Base-by-base conservation (phyloP, 176 grass and related monocot species). In the Guadua angustifolia region DNA sequence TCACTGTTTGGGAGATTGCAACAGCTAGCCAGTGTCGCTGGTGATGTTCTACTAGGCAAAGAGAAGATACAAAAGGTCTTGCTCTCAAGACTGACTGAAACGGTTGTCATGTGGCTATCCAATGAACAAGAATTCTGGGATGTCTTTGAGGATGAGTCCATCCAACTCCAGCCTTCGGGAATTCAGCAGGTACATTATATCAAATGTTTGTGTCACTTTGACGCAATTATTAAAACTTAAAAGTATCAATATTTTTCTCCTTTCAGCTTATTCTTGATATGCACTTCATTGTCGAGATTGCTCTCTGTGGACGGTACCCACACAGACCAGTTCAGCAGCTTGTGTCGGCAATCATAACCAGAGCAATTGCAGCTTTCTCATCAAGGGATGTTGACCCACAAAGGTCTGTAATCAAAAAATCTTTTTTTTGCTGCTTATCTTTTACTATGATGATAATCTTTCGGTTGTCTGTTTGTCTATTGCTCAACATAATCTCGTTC, bases 281-380 rank as follows among this genome's bases (percentile, higher is more conserved):
- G 96, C 93, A 91, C 78, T 98, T 98, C 84, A 87, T 98, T 21
- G 91, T 94, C 38, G 96, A 98, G 89, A 98, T 98, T 86, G 91
- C 96, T 56, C 78, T 95, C 19, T 95, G 85, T 83, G 96, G 93
- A 50, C 85, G 96, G 71, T 98, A 94, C 76, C 92, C 96, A 8
- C 91, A 94, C n/a, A 94, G 91, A 89, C 88, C 89, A 60, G 89
- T 95, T 83, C 85, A 95, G 89, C 93, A 92, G 70, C 96, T 93
- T 74, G 93, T 95, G 44, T 95, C 96, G 13, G 78, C 70, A 73
- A 83, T 95, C 71, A 98, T 98, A 81, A 90, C 91, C 53, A 87
- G 83, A 77, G 93, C 96, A 44, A 87, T 98, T 57, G 80, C 91
- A 36, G 72, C 93, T 19, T 98, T 98, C 86, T 98, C 96, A 45